Evolutionary conservation across 2,329 filamentous ascomycete species (phyloP).

Genomic region (Pseudogymnoascus sp.): DNA sequence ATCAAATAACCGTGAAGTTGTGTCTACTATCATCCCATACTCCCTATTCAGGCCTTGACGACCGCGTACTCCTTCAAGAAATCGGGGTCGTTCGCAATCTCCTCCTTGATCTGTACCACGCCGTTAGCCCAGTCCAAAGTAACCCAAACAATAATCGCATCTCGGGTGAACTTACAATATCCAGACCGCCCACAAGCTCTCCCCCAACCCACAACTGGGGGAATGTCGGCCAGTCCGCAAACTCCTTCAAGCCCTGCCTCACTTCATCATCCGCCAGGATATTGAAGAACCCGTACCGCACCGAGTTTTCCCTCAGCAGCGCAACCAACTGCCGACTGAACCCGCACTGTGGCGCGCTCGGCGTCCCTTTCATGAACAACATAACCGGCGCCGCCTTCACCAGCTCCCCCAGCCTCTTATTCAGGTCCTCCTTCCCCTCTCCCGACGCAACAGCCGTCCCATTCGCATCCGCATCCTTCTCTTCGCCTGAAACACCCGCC

Average conservation of each 20-base stretch:
- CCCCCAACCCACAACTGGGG: conserved; percentile 90
- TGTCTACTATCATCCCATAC: background rate
- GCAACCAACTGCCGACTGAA: conserved; percentile 88
- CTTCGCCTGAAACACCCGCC: conserved; percentile 18
- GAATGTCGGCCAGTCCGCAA: conserved; percentile 97
- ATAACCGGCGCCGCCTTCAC: conserved; percentile 96
- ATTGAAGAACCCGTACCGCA: conserved; percentile 99
- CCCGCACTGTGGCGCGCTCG: conserved; percentile 78
- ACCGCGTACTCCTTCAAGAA: conserved; percentile 73
- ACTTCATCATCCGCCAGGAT: conserved; percentile 97
- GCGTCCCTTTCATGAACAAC: conserved; percentile 98
- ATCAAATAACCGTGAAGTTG: background rate
- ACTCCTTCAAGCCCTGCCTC: conserved; percentile 91
- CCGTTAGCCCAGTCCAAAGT: conserved; percentile 7
- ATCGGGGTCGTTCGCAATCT: conserved; percentile 73
- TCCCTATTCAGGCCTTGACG: conserved; percentile 18
- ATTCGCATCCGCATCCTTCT: background rate
- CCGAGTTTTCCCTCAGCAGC: conserved; percentile 78
- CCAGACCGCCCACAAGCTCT: conserved; percentile 84
- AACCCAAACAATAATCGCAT: background rate
- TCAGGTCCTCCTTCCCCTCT: conserved; percentile 74
- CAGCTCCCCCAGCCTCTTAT: conserved; percentile 71
- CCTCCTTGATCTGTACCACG: conserved; percentile 73
- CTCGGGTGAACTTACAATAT: conserved; percentile 68
- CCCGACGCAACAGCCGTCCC: conserved; percentile 12